These are phyloP conservation scores for Fraxinus dipetala DNA, from an alignment of 305 asterid genomes.

Conservation along the genomic window DNA sequence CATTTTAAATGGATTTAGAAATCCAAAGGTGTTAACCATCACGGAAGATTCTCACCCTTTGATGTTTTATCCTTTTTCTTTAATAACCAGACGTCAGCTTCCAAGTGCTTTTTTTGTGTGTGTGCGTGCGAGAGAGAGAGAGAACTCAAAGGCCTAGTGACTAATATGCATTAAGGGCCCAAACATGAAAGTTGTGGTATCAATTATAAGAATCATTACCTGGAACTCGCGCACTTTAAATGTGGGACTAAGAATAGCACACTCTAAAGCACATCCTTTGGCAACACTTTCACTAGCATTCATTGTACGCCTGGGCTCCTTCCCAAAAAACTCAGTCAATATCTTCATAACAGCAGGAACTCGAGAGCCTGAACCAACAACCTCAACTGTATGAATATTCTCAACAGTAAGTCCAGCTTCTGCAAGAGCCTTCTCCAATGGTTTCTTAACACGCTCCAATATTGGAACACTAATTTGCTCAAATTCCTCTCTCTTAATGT, in stretches of 20 bases:
- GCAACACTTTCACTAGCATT: slow-evolving; percentile 93
- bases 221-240: slow-evolving; percentile 91
- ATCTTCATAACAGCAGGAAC: slow-evolving; percentile 83
- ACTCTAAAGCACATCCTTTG: slow-evolving; percentile 73
- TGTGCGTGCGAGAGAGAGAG: not conserved
- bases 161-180: not conserved
- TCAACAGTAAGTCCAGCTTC: slow-evolving; percentile 69
- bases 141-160: too few relatives aligned
- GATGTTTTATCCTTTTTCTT: not conserved
- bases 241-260: slow-evolving; percentile 91
- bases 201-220: slow-evolving; percentile 40
- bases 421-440: slow-evolving; percentile 74
- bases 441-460: slow-evolving; percentile 78
- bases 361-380: slow-evolving; percentile 92
- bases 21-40: not conserved
- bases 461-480: slow-evolving; percentile 79
- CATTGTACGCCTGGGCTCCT: slow-evolving; percentile 93
- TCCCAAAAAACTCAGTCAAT: slow-evolving; percentile 69
- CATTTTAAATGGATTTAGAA: not conserved
- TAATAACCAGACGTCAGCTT: not conserved
- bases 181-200: not conserved
- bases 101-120: not conserved
- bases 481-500: slow-evolving; percentile 84
- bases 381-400: slow-evolving; percentile 71
- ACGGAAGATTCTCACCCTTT: not conserved